phyloP scores from a whole-genome alignment of 805 yeast genomes.

The Clavispora phyllophila region DNA sequence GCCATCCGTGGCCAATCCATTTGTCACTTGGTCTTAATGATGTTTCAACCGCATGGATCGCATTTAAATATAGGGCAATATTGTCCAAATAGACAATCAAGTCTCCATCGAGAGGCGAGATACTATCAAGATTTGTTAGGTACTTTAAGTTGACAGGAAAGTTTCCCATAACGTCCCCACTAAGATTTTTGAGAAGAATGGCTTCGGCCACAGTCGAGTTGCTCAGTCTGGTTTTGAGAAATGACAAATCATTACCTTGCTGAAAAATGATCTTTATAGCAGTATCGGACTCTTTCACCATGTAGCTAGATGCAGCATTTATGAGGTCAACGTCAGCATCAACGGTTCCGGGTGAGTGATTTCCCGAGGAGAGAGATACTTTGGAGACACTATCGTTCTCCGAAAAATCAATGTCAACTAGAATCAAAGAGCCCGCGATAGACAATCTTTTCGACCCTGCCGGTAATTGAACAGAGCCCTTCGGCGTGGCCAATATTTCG shows the following conservation, averaged over 20 bases:
- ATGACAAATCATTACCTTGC: slow-evolving; percentile 12
- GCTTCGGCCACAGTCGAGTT: slow-evolving; percentile 20
- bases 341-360: slow-evolving; percentile 10
- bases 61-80: slow-evolving; percentile 23
- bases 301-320: background rate
- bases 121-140: slow-evolving; percentile 31
- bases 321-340: background rate
- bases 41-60: slow-evolving; percentile 22
- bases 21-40: slow-evolving; percentile 15
- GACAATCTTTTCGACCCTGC: slow-evolving; percentile 22
- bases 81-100: slow-evolving; percentile 28
- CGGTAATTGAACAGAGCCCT: background rate
- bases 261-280: slow-evolving; percentile 11
- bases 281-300: slow-evolving; percentile 3
- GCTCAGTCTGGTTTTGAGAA: slow-evolving; percentile 12
- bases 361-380: slow-evolving; percentile 35
- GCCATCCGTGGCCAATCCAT: slow-evolving; percentile 19
- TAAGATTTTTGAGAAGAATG: slow-evolving; percentile 25
- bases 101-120: slow-evolving; percentile 27
- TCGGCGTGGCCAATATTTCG: slow-evolving; percentile 18
- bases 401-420: slow-evolving; percentile 36
- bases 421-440: slow-evolving; percentile 37
- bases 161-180: slow-evolving; percentile 16
- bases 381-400: slow-evolving; percentile 21
- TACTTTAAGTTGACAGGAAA: slow-evolving; percentile 35